Base-by-base conservation (phyloP, 371 early-diverging fungal species). In the Actinomucor elegans region DNA sequence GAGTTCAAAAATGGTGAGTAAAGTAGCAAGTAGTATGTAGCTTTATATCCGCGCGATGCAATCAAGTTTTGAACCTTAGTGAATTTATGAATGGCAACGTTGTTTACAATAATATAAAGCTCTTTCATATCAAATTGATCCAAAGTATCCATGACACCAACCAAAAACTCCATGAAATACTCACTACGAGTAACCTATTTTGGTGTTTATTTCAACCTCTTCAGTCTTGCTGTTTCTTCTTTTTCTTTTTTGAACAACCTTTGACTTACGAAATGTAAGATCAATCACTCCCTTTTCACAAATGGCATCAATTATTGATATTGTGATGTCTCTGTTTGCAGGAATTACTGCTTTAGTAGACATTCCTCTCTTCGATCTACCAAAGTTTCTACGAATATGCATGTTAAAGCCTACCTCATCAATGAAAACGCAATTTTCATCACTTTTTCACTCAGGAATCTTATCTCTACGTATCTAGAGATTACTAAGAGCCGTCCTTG, bases 371-470 rank as follows among this genome's bases (percentile, higher is more conserved):
- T 53, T 53, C 9, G 49, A 59, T 43, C 44, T 23, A 7, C 48
- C 60, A 35, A 59, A 52, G 29, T 48, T 52, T 48, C 36, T 34
- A 17, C 55, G 31, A n/a, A 41, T 57, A 14, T 57, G 45, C 33
- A 56, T 41, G 32, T 60, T 45, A 14, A 60, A 50, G 5, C 51
- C 61, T 29, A 50, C 55, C 23, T 51, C 44, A 18, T 56, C 37
- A 17, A 56, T 55, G 35, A 52, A 57, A 46, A 57, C 49, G 12
- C 38, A 55, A n/a, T n/a, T n/a, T n/a, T n/a, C n/a, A n/a, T n/a
- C n/a, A n/a, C n/a, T n/a, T n/a, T n/a, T n/a, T n/a, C n/a, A n/a
- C n/a, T n/a, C n/a, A n/a, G n/a, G n/a, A n/a, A n/a, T n/a, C n/a
- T n/a, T n/a, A n/a, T n/a, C n/a, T n/a, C n/a, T n/a, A n/a, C n/a